phyloP scores from a whole-genome alignment of 345 rosid genomes.

The rapeseed (Brassica napus) region DNA sequence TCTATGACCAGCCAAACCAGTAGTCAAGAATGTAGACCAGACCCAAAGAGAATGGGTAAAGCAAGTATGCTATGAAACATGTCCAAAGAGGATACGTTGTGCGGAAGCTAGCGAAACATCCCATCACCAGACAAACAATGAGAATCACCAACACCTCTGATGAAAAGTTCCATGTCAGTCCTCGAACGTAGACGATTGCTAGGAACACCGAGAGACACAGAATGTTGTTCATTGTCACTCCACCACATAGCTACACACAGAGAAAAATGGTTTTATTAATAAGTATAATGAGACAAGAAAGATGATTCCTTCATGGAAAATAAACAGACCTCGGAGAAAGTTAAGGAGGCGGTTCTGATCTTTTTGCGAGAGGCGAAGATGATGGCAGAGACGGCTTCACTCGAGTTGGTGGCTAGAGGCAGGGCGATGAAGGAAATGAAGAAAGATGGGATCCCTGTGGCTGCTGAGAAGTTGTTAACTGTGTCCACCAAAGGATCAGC shows the following conservation, averaged over 20 bases:
- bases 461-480: conserved; percentile 80
- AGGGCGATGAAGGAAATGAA: conserved; percentile 90
- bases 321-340: conserved; percentile 79
- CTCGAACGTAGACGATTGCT: conserved; percentile 77
- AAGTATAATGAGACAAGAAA: conserved; percentile 8
- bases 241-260: conserved; percentile 67
- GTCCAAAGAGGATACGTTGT: conserved; percentile 95
- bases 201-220: conserved; percentile 91
- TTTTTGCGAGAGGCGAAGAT: conserved; percentile 80
- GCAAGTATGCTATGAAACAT: conserved; percentile 60
- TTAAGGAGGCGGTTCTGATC: conserved; percentile 75
- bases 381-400: conserved; percentile 95
- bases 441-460: conserved; percentile 93
- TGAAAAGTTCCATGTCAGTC: conserved; percentile 93
- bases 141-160: conserved; percentile 86
- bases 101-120: conserved; percentile 77
- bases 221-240: conserved; percentile 87
- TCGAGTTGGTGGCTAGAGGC: conserved; percentile 94
- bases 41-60: conserved; percentile 83
- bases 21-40: conserved; percentile 87
- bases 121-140: conserved; percentile 83
- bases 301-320: not conserved
- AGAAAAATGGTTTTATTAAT: not conserved
- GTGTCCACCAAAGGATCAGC: conserved; percentile 96
- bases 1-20: conserved; percentile 73